These are phyloP conservation scores for Mimosa pudica DNA, from an alignment of 306 rosid species.

Conservation along the genomic window DNA sequence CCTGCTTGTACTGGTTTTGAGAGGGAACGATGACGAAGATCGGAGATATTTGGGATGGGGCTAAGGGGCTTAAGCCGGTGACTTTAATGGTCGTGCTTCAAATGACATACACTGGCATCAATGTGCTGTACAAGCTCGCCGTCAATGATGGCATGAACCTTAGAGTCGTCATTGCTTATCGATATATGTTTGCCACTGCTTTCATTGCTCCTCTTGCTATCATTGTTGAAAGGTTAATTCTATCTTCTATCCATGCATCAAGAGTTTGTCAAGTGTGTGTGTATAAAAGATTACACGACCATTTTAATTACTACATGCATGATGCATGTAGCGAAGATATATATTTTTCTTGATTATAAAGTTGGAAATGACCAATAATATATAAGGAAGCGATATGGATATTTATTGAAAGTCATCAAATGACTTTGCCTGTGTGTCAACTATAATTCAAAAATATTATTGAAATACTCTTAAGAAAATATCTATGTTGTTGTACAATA, in stretches of 20 bases:
- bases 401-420: background rate
- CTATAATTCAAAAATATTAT: too few relatives aligned
- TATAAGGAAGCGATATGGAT: background rate
- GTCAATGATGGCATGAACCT: slow-evolving; percentile 63
- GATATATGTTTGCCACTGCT: slow-evolving; percentile 59
- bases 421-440: too few relatives aligned
- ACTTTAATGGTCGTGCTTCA: slow-evolving; percentile 53
- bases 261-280: background rate
- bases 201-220: slow-evolving; percentile 61
- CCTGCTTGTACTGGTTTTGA: background rate
- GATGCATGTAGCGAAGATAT: too few relatives aligned
- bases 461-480: background rate
- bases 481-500: background rate
- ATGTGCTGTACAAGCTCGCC: slow-evolving; percentile 59
- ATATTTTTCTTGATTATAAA: too few relatives aligned
- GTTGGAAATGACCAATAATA: too few relatives aligned
- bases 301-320: too few relatives aligned
- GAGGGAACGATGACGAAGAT: background rate
- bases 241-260: background rate
- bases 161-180: slow-evolving; percentile 61
- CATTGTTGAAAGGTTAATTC: slow-evolving; percentile 55
- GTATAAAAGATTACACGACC: too few relatives aligned
- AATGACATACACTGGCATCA: slow-evolving; percentile 44
- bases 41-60: background rate
- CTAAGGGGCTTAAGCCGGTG: slow-evolving; percentile 38